Conservation (phyloP, 2,329 filamentous ascomycete species). For the Fusarium annulatum region DNA sequence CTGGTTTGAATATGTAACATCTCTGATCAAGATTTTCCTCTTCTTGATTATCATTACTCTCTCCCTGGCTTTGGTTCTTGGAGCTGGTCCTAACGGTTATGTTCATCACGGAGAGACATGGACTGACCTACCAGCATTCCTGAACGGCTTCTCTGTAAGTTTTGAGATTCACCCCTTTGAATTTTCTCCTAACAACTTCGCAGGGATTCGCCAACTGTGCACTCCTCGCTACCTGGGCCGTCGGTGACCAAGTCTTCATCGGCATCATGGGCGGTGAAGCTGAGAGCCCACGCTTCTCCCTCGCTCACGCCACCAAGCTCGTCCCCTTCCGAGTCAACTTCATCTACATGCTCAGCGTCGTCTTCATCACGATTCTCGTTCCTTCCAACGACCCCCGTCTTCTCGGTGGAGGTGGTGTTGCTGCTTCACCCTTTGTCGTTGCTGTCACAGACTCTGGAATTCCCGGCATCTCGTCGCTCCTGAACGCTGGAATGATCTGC, state of each 20-base stretch:
- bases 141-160: constrained; percentile 32
- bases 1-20: constrained; percentile 34
- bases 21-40: constrained; percentile 30
- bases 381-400: constrained; percentile 29
- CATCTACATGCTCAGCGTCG: constrained; percentile 34
- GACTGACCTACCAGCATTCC: constrained; percentile 10
- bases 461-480: constrained; percentile 19
- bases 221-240: constrained; percentile 35
- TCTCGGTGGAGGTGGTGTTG: constrained; percentile 21
- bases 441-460: constrained; percentile 27
- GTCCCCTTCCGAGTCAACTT: constrained; percentile 35
- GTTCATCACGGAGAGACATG: constrained; percentile 20
- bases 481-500: constrained; percentile 37
- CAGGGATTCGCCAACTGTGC: constrained; percentile 38
- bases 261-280: constrained; percentile 41
- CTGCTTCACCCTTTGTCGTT: constrained; percentile 36
- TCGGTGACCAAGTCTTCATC: constrained; percentile 39
- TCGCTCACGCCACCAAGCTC: constrained; percentile 35
- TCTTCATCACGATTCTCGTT: constrained; percentile 33
- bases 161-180: rapidly evolving
- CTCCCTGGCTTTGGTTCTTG: constrained; percentile 17
- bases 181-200: rapidly evolving
- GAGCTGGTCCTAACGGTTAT: constrained; percentile 20
- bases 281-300: constrained; percentile 24
- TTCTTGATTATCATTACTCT: constrained; percentile 31